Evolutionary conservation across 2,329 filamentous ascomycete genomes (phyloP).

Genomic region (Salinomyces thailandicus): DNA sequence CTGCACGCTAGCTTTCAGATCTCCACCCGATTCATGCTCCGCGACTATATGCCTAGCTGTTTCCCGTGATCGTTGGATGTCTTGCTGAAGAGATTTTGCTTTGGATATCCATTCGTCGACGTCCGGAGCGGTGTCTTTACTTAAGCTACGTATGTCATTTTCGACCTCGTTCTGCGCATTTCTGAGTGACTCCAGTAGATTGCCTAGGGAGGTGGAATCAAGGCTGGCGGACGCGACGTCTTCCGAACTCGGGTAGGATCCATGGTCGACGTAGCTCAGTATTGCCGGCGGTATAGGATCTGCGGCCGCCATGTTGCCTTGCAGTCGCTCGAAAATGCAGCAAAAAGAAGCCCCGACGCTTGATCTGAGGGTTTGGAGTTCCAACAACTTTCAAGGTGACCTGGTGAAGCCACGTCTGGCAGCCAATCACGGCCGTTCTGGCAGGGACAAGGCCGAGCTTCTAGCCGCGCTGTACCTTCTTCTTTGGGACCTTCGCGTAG

Average conservation of each 20-base stretch:
- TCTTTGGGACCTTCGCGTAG: too few relatives aligned
- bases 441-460: too few relatives aligned
- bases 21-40: conserved; percentile 59
- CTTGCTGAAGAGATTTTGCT: conserved; percentile 72
- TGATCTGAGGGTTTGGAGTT: too few relatives aligned
- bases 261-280: conserved; percentile 51
- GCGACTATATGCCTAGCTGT: conserved; percentile 73
- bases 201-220: conserved; percentile 30
- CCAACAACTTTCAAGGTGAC: too few relatives aligned
- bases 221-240: conserved; percentile 25
- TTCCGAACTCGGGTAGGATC: conserved; percentile 47
- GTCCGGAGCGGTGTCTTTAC: conserved; percentile 64
- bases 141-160: conserved; percentile 64
- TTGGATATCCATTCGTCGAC: conserved; percentile 79
- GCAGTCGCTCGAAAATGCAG: too few relatives aligned
- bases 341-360: too few relatives aligned
- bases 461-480: too few relatives aligned
- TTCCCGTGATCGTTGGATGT: conserved; percentile 69
- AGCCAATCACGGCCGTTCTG: too few relatives aligned
- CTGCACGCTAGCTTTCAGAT: conserved; percentile 53
- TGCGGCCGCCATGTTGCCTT: conserved; percentile 3
- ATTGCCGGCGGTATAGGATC: conserved; percentile 46
- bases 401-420: too few relatives aligned
- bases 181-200: conserved; percentile 41
- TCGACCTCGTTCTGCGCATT: conserved; percentile 45